phyloP scores from a whole-genome alignment of 441 rosid genomes.

The Metrosideros polymorpha region DNA sequence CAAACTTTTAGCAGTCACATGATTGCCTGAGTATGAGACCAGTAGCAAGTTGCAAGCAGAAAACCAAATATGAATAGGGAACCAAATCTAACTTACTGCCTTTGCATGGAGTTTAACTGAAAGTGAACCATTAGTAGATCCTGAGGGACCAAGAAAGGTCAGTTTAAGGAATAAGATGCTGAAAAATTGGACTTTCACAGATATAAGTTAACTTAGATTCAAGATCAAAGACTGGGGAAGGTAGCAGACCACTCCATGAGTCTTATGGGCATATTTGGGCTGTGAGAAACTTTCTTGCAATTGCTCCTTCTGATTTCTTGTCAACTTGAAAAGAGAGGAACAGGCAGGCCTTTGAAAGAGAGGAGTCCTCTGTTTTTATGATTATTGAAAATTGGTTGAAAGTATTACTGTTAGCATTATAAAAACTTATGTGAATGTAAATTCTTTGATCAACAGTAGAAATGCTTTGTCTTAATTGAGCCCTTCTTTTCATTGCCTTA shows the following conservation, averaged over 20 bases:
- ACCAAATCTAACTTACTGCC: neutral
- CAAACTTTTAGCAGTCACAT: neutral
- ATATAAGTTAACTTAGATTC: neutral
- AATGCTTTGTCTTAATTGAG: neutral
- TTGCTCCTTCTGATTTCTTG: neutral
- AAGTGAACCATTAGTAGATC: neutral
- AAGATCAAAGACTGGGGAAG: constrained; percentile 6
- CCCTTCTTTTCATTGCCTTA: neutral
- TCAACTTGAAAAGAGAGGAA: neutral
- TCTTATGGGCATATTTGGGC: neutral
- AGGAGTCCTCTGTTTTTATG: neutral
- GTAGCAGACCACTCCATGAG: neutral
- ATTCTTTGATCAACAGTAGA: neutral
- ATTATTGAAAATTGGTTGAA: neutral
- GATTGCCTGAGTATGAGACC: neutral
- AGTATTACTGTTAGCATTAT: neutral
- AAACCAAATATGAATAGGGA: neutral
- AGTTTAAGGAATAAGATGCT: constrained; percentile 12
- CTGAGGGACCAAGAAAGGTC: neutral
- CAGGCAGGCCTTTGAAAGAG: neutral
- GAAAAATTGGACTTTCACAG: neutral
- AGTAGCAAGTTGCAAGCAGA: neutral
- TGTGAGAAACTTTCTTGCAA: neutral
- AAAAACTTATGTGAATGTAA: neutral
- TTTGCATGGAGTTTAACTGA: neutral